Conservation (phyloP, 163 green algal genomes). For the Scenedesmus sp. region DNA sequence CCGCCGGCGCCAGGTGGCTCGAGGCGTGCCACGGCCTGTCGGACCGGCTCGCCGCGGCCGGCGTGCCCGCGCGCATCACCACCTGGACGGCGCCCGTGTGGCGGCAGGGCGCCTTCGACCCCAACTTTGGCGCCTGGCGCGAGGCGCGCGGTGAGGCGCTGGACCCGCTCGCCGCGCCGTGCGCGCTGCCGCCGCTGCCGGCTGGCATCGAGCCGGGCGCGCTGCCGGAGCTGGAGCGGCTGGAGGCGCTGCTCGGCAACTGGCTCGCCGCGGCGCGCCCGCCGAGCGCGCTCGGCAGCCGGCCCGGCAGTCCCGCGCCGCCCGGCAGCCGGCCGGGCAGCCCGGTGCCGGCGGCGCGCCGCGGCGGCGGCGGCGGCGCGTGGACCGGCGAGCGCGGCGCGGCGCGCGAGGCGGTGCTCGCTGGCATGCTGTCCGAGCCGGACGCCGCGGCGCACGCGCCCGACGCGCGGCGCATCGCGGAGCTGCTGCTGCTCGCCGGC, state of each 20-base stretch:
- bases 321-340: background rate
- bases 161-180: conserved; percentile 45
- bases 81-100: conserved; percentile 47
- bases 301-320: no score
- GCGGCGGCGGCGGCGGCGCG: background rate
- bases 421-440: conserved; percentile 2
- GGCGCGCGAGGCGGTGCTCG: background rate
- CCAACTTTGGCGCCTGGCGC: conserved; percentile 49
- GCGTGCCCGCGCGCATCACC: background rate
- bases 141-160: conserved; percentile 25
- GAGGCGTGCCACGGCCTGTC: conserved; percentile 10
- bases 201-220: conserved; percentile 28
- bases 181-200: conserved; percentile 46
- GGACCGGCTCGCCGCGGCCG: background rate
- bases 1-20: conserved; percentile 37
- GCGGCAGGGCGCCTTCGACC: conserved; percentile 39
- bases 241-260: conserved; percentile 27
- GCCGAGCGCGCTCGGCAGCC: no score
- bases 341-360: background rate
- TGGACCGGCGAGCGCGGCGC: background rate
- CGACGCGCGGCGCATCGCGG: background rate
- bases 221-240: background rate
- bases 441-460: background rate
- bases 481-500: background rate
- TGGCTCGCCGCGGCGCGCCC: no score